Evolutionary conservation across 768 basidiomycete species (phyloP), one percentile per base, ranked within the genome.

Genomic region (Chalciporus piperatus): DNA sequence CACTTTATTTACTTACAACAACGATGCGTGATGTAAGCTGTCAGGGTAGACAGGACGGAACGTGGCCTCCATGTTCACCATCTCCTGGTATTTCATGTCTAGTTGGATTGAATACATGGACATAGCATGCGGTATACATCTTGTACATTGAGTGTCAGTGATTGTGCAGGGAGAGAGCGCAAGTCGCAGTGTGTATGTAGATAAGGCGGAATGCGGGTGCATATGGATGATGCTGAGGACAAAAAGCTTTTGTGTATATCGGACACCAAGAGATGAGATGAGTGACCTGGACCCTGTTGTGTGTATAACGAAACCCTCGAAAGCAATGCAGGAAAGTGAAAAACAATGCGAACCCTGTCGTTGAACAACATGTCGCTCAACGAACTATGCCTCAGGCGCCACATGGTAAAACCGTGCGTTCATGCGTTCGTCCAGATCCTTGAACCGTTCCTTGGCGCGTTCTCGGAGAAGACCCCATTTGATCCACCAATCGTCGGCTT

Each of bases 401-500:
- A 20, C 9, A 27, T n/a, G 8, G 39, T 6, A n/a, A 37, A 53
- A 51, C 11, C 40, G 48, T 13, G 53, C 19, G 7, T 44, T 49
- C 56, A 64, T 56, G 45, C 46, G 47, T 38, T 54, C 56, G 3
- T 61, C 59, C 51, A 59, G 22, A 41, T 59, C 57, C 45, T 22
- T 55, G 11, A 44, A 52, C 12, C 66, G 61, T 39, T 56, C 55
- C 44, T 59, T 62, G 51, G 72, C 71, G 23, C 71, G 57, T 59
- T 79, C 70, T 41, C 69, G 68, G 51, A 80, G 68, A 16, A 72
- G 51, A 8, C 80, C 80, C 80, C 79, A 82, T 33, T 77, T 79
- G 11, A 77, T 72, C 82, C 82, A 85, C 81, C 82, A 85, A 59
- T 83, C 80, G 33, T 82, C 82, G 20, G 79, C 83, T 44, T 74